Base-by-base conservation (phyloP, 176 grass and related monocot genomes). In the Triticum monococcum region DNA sequence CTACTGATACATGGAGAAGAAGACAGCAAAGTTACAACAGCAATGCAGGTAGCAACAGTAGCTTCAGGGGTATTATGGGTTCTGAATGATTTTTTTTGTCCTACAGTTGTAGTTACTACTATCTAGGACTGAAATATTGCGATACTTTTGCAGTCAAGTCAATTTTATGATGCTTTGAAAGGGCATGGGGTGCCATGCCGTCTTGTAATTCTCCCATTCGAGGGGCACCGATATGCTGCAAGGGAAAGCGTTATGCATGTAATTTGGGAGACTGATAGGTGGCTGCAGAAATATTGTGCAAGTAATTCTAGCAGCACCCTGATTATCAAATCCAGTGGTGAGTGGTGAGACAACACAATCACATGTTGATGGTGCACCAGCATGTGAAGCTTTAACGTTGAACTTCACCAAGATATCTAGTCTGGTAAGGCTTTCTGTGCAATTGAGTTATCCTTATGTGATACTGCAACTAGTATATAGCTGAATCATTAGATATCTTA, bases 181-280 rank as follows among this genome's bases (percentile, higher is more conserved):
- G 89, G 95, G 57, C 90, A 94, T 81, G 95, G 90, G 78, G 88
- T 80, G 48, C 79, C 93, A 65, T 94, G 90, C 59, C 86, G 89
- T 68, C 85, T 94, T 67, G 95, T 97, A 12, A 82, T 97, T 89
- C 95, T 94, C 26, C 92, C 90, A 62, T 88, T 87, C 12, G 92
- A 95, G 79, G 85, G 92, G 79, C 95, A 97, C 64, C 90, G 85
- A 20, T 97, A 97, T 84, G 79, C 86, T 77, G 88, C 90, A 66
- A 87, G 92, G 68, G 90, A 97, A 82, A 97, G 95, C 84, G 89
- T 92, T 69, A 92, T 97, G 95, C 90, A 97, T 85, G 89, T 97
- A 75, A 91, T 94, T 78, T 92, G 95, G 92, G 95, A 94, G 87
- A 92, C 95, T 81, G 87, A 94, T 72, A 87, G 85, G 68, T 97